These are phyloP conservation scores for Lactarius psammicola DNA, from an alignment of 768 basidiomycete species.

Conservation along the genomic window DNA sequence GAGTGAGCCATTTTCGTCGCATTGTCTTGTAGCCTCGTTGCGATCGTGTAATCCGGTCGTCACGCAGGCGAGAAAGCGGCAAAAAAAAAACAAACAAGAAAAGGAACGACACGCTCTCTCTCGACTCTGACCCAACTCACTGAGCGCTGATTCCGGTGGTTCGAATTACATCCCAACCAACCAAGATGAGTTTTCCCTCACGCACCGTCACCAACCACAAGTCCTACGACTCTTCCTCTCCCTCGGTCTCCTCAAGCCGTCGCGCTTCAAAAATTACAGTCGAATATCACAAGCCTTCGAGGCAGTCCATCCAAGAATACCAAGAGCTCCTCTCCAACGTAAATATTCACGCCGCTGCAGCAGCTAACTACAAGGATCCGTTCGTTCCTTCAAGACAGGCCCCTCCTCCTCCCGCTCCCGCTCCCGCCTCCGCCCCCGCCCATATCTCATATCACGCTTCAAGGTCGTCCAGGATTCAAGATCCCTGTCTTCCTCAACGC, in stretches of 20 bases:
- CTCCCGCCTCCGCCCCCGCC: not conserved
- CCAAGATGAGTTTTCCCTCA: constrained; percentile 27
- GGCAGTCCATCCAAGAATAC: constrained; percentile 77
- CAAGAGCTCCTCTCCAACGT: constrained; percentile 66
- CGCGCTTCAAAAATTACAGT: constrained; percentile 43
- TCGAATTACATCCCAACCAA: constrained; percentile 1
- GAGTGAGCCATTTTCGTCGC: constrained; percentile 9
- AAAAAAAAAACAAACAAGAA: not conserved
- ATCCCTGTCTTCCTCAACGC: constrained; percentile 32
- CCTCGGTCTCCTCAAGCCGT: constrained; percentile 22
- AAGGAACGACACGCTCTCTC: not conserved
- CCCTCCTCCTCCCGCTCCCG: constrained; percentile 40
- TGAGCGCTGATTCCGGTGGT: constrained; percentile 1
- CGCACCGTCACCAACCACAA: constrained; percentile 28
- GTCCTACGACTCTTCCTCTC: constrained; percentile 24
- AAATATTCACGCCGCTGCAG: constrained; percentile 53
- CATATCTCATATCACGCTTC: constrained; percentile 29
- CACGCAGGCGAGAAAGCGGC: not conserved
- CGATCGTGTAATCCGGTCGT: constrained; percentile 18
- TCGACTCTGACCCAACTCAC: not conserved
- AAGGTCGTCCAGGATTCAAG: constrained; percentile 26
- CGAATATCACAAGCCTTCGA: constrained; percentile 72
- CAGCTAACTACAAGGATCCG: constrained; percentile 42
- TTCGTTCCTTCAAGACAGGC: constrained; percentile 47
- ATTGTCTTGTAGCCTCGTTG: constrained; percentile 21